These are phyloP conservation scores for Solanum virginianum DNA, from an alignment of 257 asterid genomes.

Conservation along the genomic window DNA sequence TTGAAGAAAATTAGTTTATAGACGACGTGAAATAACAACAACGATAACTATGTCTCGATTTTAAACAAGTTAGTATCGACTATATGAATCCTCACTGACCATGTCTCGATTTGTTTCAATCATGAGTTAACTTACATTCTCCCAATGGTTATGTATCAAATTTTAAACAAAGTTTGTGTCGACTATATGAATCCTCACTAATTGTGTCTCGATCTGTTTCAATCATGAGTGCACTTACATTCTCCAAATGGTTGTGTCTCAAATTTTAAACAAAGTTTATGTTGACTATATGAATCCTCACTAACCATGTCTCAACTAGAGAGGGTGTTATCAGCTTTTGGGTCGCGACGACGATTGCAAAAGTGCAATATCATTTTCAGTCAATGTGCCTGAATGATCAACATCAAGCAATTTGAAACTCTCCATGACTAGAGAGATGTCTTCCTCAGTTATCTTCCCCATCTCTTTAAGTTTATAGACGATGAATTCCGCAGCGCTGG, in stretches of 20 bases:
- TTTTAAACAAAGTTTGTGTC: background rate
- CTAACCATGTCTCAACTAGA: too few species aligned
- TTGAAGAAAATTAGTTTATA: background rate
- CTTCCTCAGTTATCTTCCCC: constrained; percentile 68
- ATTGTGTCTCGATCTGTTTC: background rate
- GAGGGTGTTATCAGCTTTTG: background rate
- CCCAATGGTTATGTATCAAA: background rate
- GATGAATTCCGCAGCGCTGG: constrained; percentile 58
- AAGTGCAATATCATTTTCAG: constrained; percentile 34
- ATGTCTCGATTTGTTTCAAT: background rate
- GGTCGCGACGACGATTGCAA: background rate
- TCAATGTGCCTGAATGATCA: constrained; percentile 62
- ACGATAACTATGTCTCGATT: background rate
- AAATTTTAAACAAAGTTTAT: too few species aligned
- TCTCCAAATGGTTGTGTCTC: background rate
- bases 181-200: background rate
- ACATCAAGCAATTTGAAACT: constrained; percentile 45
- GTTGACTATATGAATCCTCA: too few species aligned
- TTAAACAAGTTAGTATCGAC: background rate
- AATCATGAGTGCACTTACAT: background rate
- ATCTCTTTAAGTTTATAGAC: constrained; percentile 67
- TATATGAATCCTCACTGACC: background rate
- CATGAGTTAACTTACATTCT: background rate
- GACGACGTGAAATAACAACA: background rate
- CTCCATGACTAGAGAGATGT: constrained; percentile 51